phyloP scores from a whole-genome alignment of 345 rosid species.

The Cardamine occulta region DNA sequence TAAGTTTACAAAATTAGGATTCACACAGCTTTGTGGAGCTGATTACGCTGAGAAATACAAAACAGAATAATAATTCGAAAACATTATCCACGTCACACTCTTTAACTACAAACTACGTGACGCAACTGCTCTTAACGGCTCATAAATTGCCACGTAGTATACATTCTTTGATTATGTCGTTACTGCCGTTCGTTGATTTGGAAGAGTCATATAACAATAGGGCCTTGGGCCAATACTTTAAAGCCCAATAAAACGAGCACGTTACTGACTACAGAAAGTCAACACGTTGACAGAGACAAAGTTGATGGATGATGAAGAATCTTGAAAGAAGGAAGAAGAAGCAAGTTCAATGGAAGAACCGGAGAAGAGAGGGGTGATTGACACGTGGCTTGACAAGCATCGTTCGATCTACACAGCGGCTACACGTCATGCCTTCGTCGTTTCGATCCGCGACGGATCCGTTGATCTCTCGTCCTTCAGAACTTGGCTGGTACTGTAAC shows the following conservation, averaged over 20 bases:
- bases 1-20: background rate
- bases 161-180: background rate
- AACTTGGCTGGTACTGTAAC: constrained; percentile 73
- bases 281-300: constrained; percentile 27
- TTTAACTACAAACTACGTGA: constrained; percentile 13
- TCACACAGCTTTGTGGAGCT: background rate
- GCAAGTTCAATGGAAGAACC: constrained; percentile 37
- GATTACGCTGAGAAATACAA: constrained; percentile 5
- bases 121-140: constrained; percentile 24
- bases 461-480: constrained; percentile 62
- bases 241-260: constrained; percentile 35
- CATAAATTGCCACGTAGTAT: background rate
- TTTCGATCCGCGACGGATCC: constrained; percentile 76
- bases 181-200: constrained; percentile 12
- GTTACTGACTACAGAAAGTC: constrained; percentile 9
- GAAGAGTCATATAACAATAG: background rate
- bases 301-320: background rate
- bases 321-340: constrained; percentile 3
- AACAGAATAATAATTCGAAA: background rate
- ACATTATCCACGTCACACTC: constrained; percentile 35
- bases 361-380: constrained; percentile 50
- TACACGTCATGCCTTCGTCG: constrained; percentile 69
- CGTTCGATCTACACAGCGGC: constrained; percentile 58
- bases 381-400: constrained; percentile 74
- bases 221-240: constrained; percentile 31